A percentile compares a stretch with the other conserved stretches of the same genome.
Evolutionary conservation across 345 rosid species (phyloP).

Genomic region (Gossypium longicalyx): DNA sequence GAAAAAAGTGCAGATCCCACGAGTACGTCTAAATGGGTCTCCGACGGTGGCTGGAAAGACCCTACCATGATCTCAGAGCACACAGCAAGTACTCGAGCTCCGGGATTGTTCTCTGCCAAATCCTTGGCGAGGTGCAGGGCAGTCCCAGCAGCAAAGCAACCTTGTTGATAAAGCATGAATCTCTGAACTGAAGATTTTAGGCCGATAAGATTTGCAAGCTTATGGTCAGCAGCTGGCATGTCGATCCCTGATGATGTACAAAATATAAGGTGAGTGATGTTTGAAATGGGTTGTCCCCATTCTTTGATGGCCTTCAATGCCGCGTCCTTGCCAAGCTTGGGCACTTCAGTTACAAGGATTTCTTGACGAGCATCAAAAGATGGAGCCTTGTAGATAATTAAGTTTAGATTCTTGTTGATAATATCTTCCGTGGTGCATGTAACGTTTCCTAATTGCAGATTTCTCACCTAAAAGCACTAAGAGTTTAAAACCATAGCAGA

Average conservation of each 20-base stretch:
- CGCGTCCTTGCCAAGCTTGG: background rate
- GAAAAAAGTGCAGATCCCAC: background rate
- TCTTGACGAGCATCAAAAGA: conserved; percentile 10
- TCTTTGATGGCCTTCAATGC: conserved; percentile 10
- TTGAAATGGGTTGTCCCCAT: conserved; percentile 6
- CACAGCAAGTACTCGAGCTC: background rate
- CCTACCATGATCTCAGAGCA: background rate
- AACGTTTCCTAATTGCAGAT: conserved; percentile 4
- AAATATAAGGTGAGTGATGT: conserved; percentile 9
- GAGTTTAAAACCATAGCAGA: background rate
- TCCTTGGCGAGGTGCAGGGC: conserved; percentile 12
- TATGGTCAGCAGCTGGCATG: conserved; percentile 4
- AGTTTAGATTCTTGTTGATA: background rate
- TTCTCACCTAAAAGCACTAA: background rate
- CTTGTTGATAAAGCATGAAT: background rate
- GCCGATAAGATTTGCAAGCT: background rate
- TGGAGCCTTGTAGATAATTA: background rate
- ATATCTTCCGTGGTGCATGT: conserved; percentile 6
- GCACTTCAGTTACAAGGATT: background rate
- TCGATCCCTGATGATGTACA: background rate
- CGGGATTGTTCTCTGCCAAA: background rate
- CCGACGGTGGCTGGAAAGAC: background rate
- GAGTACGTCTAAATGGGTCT: background rate
- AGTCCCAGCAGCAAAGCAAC: conserved; percentile 8
- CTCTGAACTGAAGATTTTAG: background rate